A percentile compares a stretch with the other conserved stretches of the same genome.
Evolutionary conservation across 2,329 filamentous ascomycete genomes (phyloP).

Genomic region (Xylariales sp.): DNA sequence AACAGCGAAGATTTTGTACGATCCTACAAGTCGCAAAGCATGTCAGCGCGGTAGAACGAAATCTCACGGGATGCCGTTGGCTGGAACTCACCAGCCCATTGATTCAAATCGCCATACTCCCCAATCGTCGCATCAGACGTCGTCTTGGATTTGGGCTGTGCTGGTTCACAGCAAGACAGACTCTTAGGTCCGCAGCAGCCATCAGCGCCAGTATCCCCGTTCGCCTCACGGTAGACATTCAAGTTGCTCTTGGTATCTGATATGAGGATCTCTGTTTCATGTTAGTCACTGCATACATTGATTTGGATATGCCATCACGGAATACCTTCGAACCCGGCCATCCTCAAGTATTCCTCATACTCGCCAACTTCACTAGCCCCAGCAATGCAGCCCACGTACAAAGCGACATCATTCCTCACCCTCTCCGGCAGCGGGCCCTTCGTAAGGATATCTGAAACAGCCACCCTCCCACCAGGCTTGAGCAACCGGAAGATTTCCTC

Average conservation of each 20-base stretch:
- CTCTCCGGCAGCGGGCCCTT: slow-evolving; percentile 41
- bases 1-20: neutral
- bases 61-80: neutral
- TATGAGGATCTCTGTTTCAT: neutral
- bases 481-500: slow-evolving; percentile 54
- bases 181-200: neutral
- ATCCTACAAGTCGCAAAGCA: neutral
- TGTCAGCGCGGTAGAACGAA: neutral
- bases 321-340: neutral
- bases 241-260: neutral
- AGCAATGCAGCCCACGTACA: slow-evolving; percentile 58
- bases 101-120: neutral
- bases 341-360: slow-evolving; percentile 46
- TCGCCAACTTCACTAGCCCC: slow-evolving; percentile 48
- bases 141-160: neutral
- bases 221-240: neutral
- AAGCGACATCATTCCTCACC: slow-evolving; percentile 42
- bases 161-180: neutral
- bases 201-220: neutral
- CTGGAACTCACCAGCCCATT: neutral
- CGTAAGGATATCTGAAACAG: slow-evolving; percentile 56
- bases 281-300: no score
- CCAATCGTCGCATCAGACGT: neutral
- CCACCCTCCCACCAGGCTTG: slow-evolving; percentile 52
- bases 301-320: neutral